These are phyloP conservation scores for Syncephalis plumigaleata DNA, from an alignment of 371 early-diverging fungal species.

Conservation along the genomic window DNA sequence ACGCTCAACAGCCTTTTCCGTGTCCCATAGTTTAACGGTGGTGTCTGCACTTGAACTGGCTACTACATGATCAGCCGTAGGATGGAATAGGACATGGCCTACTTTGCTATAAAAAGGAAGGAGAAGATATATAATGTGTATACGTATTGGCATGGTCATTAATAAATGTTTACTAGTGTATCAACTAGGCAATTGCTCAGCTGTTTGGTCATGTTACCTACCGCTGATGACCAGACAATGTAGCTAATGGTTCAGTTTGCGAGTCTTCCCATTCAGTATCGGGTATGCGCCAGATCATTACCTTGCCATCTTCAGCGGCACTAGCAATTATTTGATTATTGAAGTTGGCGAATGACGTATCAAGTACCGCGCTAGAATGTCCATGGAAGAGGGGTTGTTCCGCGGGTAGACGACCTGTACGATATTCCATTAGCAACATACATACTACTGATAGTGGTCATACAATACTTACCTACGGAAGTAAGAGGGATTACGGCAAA, in stretches of 20 bases:
- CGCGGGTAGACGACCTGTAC: constrained; percentile 59
- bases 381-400: constrained; percentile 78
- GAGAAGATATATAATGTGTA: not conserved
- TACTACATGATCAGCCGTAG: constrained; percentile 84
- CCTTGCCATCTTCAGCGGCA: constrained; percentile 85
- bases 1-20: constrained; percentile 73
- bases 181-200: too few relatives aligned
- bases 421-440: too few relatives aligned
- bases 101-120: constrained; percentile 45
- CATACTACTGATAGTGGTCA: not conserved
- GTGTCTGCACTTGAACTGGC: constrained; percentile 81
- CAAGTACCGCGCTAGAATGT: constrained; percentile 86
- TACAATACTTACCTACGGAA: constrained; percentile 52
- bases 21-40: constrained; percentile 94
- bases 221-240: constrained; percentile 45
- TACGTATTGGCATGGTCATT: constrained; percentile 3
- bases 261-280: constrained; percentile 52
- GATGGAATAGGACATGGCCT: constrained; percentile 93
- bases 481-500: constrained; percentile 84
- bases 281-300: constrained; percentile 91
- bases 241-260: constrained; percentile 36
- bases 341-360: constrained; percentile 95
- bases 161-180: too few relatives aligned
- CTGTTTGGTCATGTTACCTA: constrained; percentile 8
- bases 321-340: constrained; percentile 86